Percentiles rank a stretch among this genome's conserved stretches.
Evolutionary conservation across 2,329 filamentous ascomycete species (phyloP).

Genomic region (Pyrenochaeta sp.): DNA sequence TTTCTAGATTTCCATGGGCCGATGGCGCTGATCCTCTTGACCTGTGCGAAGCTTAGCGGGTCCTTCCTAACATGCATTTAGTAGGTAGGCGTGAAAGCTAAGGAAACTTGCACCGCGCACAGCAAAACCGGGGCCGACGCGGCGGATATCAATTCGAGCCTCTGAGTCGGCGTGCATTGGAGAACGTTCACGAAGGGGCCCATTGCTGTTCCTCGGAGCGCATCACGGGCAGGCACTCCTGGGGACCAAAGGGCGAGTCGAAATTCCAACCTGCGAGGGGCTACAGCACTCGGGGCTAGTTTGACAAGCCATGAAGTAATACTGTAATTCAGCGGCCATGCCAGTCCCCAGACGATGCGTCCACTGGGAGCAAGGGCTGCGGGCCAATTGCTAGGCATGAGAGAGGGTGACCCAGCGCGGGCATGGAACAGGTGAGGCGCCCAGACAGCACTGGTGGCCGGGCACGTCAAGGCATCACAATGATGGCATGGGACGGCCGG

Average conservation of each 20-base stretch:
- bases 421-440: constrained; percentile 23
- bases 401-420: constrained; percentile 11
- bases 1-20: constrained; percentile 47
- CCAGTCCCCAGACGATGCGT: no score
- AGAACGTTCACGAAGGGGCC: no score
- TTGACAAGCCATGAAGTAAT: constrained; percentile 29
- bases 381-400: constrained; percentile 17
- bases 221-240: no score
- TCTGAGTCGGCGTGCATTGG: constrained; percentile 2
- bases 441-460: constrained; percentile 13
- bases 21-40: constrained; percentile 39
- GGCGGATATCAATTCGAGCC: constrained; percentile 2
- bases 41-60: constrained; percentile 41
- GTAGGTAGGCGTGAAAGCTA: constrained; percentile 11
- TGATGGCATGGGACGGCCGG: constrained; percentile 24
- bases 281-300: constrained; percentile 11
- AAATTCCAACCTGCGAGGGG: no score
- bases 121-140: constrained; percentile 3
- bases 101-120: constrained; percentile 11
- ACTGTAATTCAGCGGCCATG: no score
- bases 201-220: no score
- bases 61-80: constrained; percentile 20
- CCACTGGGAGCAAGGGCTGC: constrained; percentile 13
- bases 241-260: no score
- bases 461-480: constrained; percentile 24